phyloP scores from a whole-genome alignment of 1,139 yeast species.

The Diutina neorugosa region DNA sequence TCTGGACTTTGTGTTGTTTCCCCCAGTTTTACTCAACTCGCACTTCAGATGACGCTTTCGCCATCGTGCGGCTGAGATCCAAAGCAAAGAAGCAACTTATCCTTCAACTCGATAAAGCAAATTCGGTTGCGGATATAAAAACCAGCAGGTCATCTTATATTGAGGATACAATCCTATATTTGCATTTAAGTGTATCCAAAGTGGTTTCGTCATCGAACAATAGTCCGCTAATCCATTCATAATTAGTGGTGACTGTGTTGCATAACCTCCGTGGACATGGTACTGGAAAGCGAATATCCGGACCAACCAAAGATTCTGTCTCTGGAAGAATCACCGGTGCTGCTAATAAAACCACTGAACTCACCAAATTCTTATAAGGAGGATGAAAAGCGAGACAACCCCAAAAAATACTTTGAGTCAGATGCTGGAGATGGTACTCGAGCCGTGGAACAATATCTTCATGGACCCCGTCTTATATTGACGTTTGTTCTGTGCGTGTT shows the following conservation, averaged over 20 bases:
- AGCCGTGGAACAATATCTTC: constrained; percentile 34
- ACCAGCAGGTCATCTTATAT: neutral
- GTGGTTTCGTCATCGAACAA: neutral
- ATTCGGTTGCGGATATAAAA: neutral
- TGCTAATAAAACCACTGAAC: neutral
- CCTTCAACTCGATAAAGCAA: neutral
- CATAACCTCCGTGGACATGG: neutral
- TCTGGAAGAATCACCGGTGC: neutral
- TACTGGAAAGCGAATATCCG: neutral
- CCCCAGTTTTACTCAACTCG: neutral
- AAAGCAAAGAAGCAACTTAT: neutral
- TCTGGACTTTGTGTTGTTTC: too few species aligned
- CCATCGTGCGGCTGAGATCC: neutral
- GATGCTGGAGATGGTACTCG: constrained; percentile 50
- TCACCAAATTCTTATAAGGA: neutral
- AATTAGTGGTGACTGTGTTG: neutral
- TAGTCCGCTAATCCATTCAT: neutral
- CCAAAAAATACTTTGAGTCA: constrained; percentile 12
- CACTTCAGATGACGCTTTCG: neutral
- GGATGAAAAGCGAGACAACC: neutral
- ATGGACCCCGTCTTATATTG: constrained; percentile 27
- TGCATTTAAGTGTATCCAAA: neutral
- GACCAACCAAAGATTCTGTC: neutral
- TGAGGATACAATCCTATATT: neutral
- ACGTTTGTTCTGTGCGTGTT: constrained; percentile 35